Evolutionary conservation across 306 rosid genomes (phyloP).

Genomic region (Biancaea sappan): DNA sequence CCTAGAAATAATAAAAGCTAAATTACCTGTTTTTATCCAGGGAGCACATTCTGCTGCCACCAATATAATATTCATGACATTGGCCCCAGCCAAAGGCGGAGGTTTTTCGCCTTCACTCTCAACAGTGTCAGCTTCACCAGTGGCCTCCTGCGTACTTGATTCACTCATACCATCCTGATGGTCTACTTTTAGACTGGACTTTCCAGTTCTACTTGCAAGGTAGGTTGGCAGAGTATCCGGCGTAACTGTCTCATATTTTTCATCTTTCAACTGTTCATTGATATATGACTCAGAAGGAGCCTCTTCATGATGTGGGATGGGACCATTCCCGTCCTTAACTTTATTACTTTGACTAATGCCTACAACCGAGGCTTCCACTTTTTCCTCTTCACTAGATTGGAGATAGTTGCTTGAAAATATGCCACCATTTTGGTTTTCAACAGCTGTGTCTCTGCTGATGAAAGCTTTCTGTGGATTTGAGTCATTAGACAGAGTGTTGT

Average conservation of each 20-base stretch:
- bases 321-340: conserved; percentile 40
- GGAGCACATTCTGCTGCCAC: conserved; percentile 96
- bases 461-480: conserved; percentile 36
- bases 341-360: conserved; percentile 35
- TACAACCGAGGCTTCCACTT: conserved; percentile 36
- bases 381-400: conserved; percentile 45
- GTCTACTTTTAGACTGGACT: conserved; percentile 35
- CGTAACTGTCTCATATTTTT: conserved; percentile 33
- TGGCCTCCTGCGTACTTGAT: conserved; percentile 33
- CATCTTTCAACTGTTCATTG: conserved; percentile 32
- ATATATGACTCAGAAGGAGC: conserved; percentile 30
- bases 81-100: conserved; percentile 86
- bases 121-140: conserved; percentile 31
- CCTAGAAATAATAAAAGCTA: conserved; percentile 3
- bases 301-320: conserved; percentile 34
- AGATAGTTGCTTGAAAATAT: conserved; percentile 38
- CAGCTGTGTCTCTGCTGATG: conserved; percentile 23
- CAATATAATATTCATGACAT: conserved; percentile 85
- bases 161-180: conserved; percentile 32
- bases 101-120: conserved; percentile 43
- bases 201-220: conserved; percentile 29
- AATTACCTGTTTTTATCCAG: conserved; percentile 86
- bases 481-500: conserved; percentile 30
- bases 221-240: conserved; percentile 42
- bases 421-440: conserved; percentile 43